A percentile compares a stretch with the other conserved stretches of the same genome.
These are phyloP conservation scores for Albizia julibrissin DNA, from an alignment of 306 rosid species.

Conservation along the genomic window DNA sequence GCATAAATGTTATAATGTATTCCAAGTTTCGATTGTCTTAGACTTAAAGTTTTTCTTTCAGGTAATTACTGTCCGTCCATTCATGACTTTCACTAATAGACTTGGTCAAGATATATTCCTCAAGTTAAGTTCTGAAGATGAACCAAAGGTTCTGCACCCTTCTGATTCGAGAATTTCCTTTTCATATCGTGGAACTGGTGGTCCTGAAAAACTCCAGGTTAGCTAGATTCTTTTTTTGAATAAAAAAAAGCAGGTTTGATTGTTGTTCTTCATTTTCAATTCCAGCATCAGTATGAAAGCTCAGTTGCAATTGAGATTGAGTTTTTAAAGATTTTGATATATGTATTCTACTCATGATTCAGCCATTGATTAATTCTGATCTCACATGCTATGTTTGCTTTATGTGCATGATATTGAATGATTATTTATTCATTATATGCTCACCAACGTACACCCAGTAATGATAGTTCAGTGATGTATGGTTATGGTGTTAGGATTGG, in stretches of 20 bases:
- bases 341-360: neutral
- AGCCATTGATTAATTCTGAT: constrained; percentile 3
- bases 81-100: constrained; percentile 93
- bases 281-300: constrained; percentile 12
- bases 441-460: neutral
- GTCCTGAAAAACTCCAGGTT: constrained; percentile 86
- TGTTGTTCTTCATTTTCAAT: constrained; percentile 13
- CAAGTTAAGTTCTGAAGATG: constrained; percentile 77
- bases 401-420: constrained; percentile 8
- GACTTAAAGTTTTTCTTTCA: constrained; percentile 38
- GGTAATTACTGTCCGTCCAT: constrained; percentile 86
- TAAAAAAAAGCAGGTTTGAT: neutral
- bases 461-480: neutral
- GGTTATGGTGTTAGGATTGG: neutral
- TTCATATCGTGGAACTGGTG: constrained; percentile 54
- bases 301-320: constrained; percentile 14
- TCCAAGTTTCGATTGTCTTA: constrained; percentile 6
- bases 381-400: neutral
- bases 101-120: constrained; percentile 77
- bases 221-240: constrained; percentile 17
- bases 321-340: constrained; percentile 19
- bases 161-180: constrained; percentile 83
- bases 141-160: constrained; percentile 73
- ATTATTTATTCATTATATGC: neutral
- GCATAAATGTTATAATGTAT: constrained; percentile 18